A percentile compares a stretch with the other conserved stretches of the same genome.
These are phyloP conservation scores for peach (Prunus persica) DNA, from an alignment of 306 rosid genomes.

Conservation along the genomic window Prunus_persica_NCBIv2 NC_034016.1:15976001-15976500, in stretches of 20 bases:
- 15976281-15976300: constrained; percentile 1
- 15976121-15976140: too few species aligned
- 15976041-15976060: too few species aligned
- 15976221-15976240: neutral
- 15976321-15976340: neutral
- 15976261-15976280: neutral
- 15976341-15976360: neutral
- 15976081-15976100: too few species aligned
- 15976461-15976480: neutral
- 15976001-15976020: too few species aligned
- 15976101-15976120: too few species aligned
- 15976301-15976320: neutral
- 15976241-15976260: neutral
- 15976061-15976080: too few species aligned
- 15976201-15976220: neutral
- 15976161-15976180: neutral
- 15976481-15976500: constrained; percentile 27
- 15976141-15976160: neutral
- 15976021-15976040: too few species aligned
- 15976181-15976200: neutral
- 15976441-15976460: neutral
- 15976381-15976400: constrained; percentile 4
- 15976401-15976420: constrained; percentile 4
- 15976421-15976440: constrained; percentile 7
- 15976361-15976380: neutral